phyloP scores from a whole-genome alignment of 2,329 filamentous ascomycete genomes.

The Aspergillus tubingensis region DNA sequence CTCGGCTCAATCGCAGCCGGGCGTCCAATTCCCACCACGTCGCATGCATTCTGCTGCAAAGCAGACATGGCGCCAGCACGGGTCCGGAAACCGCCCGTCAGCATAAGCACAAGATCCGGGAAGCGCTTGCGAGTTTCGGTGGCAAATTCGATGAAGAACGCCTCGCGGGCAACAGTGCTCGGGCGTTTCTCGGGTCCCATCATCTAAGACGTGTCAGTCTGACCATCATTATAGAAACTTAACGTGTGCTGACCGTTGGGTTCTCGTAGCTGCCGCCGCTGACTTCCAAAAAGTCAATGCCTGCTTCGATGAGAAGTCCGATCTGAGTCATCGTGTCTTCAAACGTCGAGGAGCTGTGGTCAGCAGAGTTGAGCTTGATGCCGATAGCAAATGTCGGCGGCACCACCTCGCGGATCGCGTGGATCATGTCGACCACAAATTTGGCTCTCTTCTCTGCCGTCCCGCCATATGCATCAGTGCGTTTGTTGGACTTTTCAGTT shows the following conservation, averaged over 20 bases:
- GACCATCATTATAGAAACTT: background rate
- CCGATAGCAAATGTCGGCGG: slow-evolving; percentile 48
- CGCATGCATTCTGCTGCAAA: slow-evolving; percentile 49
- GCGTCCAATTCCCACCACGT: slow-evolving; percentile 53
- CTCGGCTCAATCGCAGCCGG: slow-evolving; percentile 49
- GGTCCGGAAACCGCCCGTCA: slow-evolving; percentile 66
- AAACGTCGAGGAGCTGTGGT: slow-evolving; percentile 42
- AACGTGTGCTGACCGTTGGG: slow-evolving; percentile 41
- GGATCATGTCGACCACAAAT: slow-evolving; percentile 50
- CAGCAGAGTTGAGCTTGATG: slow-evolving; percentile 55
- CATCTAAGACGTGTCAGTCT: slow-evolving; percentile 35
- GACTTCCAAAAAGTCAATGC: slow-evolving; percentile 68
- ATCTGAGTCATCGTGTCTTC: slow-evolving; percentile 62
- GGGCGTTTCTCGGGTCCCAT: slow-evolving; percentile 34
- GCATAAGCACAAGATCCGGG: slow-evolving; percentile 52
- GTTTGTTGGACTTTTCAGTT: slow-evolving; percentile 43
- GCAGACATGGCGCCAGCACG: slow-evolving; percentile 54
- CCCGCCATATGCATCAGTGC: slow-evolving; percentile 53
- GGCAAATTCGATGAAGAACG: slow-evolving; percentile 70
- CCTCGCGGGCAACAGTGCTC: slow-evolving; percentile 59
- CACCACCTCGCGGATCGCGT: slow-evolving; percentile 44
- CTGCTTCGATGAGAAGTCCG: slow-evolving; percentile 42
- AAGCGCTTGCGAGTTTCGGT: slow-evolving; percentile 51
- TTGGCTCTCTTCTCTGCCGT: slow-evolving; percentile 48
- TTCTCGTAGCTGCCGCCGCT: slow-evolving; percentile 64